Conservation (phyloP, 768 basidiomycete species). For the Obba rivulosa region DNA sequence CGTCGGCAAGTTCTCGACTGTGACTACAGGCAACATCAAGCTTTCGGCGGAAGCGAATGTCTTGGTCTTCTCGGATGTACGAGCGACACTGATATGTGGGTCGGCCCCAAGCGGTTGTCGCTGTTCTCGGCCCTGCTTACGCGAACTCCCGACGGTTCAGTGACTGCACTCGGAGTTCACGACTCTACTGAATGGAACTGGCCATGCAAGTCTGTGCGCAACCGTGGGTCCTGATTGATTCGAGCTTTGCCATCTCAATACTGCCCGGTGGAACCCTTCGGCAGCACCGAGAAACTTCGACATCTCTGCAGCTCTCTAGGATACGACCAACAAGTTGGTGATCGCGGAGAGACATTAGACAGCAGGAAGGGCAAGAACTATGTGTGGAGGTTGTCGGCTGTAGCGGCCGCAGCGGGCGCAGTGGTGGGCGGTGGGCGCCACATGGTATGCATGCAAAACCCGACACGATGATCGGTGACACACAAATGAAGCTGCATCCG, state of each 20-base stretch:
- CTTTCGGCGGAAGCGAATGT: constrained; percentile 48
- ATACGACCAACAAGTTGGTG: no score
- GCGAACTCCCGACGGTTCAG: constrained; percentile 40
- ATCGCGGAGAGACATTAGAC: no score
- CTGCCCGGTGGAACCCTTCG: constrained; percentile 80
- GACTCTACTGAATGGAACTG: constrained; percentile 61
- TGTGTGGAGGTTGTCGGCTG: no score
- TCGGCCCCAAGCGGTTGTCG: constrained; percentile 61
- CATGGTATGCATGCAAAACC: no score
- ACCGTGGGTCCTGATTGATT: background rate
- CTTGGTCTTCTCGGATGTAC: constrained; percentile 70
- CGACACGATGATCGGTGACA: no score
- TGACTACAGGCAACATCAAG: constrained; percentile 65
- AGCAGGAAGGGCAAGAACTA: no score
- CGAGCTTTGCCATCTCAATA: constrained; percentile 33
- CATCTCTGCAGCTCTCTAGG: constrained; percentile 56
- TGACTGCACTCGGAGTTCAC: constrained; percentile 44
- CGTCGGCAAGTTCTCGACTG: constrained; percentile 65
- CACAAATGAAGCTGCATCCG: no score
- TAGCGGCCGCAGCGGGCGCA: no score
- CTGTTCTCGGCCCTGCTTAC: constrained; percentile 65
- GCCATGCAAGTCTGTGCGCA: constrained; percentile 49
- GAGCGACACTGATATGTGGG: constrained; percentile 61
- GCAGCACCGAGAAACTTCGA: constrained; percentile 81
- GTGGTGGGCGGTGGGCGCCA: no score